phyloP scores from a whole-genome alignment of 2,329 filamentous ascomycete genomes.

The Botrytis deweyae region DNA sequence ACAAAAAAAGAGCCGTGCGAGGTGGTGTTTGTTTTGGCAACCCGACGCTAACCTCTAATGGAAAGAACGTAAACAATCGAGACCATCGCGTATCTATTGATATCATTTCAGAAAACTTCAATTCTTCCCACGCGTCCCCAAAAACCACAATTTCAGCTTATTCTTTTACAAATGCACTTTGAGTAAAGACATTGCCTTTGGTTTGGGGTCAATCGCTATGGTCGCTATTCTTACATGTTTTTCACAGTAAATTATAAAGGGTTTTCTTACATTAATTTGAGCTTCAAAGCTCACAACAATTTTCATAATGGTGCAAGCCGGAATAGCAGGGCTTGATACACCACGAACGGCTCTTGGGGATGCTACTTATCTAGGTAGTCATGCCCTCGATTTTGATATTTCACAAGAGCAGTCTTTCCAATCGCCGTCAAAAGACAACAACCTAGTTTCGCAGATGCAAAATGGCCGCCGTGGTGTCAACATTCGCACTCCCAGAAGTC shows the following conservation, averaged over 20 bases:
- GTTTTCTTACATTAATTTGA: constrained; percentile 28
- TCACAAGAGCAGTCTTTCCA: constrained; percentile 86
- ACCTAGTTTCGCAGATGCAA: constrained; percentile 71
- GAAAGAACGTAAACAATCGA: constrained; percentile 31
- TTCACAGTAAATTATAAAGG: constrained; percentile 26
- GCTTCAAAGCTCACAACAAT: constrained; percentile 27
- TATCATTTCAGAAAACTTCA: constrained; percentile 17
- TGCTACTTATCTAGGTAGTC: constrained; percentile 72
- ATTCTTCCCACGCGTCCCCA: neutral
- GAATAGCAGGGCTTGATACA: constrained; percentile 71
- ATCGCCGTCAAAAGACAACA: constrained; percentile 71
- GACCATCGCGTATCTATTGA: constrained; percentile 31
- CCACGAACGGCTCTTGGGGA: constrained; percentile 83
- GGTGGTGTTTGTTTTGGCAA: neutral
- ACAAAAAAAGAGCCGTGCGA: neutral
- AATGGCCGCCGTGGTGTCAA: constrained; percentile 59
- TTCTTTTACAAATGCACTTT: constrained; percentile 16
- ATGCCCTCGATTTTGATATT: constrained; percentile 71
- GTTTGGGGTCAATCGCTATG: constrained; percentile 37
- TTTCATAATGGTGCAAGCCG: constrained; percentile 61
- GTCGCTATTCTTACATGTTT: constrained; percentile 29
- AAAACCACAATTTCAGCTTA: constrained; percentile 9
- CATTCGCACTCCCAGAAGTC: constrained; percentile 69
- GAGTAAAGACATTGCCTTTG: constrained; percentile 27
- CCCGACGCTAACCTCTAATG: constrained; percentile 24